phyloP scores from a whole-genome alignment of 345 rosid species.

The Crucihimalaya himalaica region DNA sequence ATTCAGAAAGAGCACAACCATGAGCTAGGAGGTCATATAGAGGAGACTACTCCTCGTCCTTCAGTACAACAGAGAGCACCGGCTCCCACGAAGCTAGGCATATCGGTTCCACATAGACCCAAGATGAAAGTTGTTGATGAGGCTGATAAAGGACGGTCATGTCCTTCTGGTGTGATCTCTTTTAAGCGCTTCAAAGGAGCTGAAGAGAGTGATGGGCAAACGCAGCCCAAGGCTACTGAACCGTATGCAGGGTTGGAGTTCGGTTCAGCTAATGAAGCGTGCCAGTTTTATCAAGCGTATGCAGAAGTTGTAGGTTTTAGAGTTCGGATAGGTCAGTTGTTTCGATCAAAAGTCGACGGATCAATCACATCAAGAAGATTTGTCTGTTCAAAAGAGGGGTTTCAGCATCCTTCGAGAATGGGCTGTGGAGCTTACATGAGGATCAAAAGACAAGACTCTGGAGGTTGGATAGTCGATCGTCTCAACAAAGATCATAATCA shows the following conservation, averaged over 20 bases:
- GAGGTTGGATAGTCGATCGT: slow-evolving; percentile 89
- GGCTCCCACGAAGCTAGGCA: slow-evolving; percentile 40
- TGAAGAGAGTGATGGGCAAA: slow-evolving; percentile 42
- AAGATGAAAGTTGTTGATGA: slow-evolving; percentile 53
- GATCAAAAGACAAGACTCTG: slow-evolving; percentile 76
- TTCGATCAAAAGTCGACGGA: slow-evolving; percentile 84
- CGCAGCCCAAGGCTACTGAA: slow-evolving; percentile 42
- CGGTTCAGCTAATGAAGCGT: slow-evolving; percentile 73
- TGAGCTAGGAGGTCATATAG: slow-evolving; percentile 52
- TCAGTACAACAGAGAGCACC: slow-evolving; percentile 46
- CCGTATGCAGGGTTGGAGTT: slow-evolving; percentile 73
- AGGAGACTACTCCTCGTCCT: slow-evolving; percentile 36
- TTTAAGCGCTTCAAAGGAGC: slow-evolving; percentile 61
- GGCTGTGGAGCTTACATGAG: slow-evolving; percentile 98
- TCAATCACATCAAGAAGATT: slow-evolving; percentile 84
- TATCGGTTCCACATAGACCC: slow-evolving; percentile 49
- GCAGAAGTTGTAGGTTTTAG: slow-evolving; percentile 73
- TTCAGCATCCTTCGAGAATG: slow-evolving; percentile 87
- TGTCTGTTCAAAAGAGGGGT: slow-evolving; percentile 95
- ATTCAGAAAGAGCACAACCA: slow-evolving; percentile 84
- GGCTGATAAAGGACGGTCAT: slow-evolving; percentile 47
- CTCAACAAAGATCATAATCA: slow-evolving; percentile 77
- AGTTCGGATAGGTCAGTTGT: slow-evolving; percentile 86
- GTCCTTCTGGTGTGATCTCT: slow-evolving; percentile 54
- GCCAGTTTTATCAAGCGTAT: slow-evolving; percentile 63